Base-by-base conservation (phyloP, 176 grass and related monocot species). In the Aegilops speltoides region DNA sequence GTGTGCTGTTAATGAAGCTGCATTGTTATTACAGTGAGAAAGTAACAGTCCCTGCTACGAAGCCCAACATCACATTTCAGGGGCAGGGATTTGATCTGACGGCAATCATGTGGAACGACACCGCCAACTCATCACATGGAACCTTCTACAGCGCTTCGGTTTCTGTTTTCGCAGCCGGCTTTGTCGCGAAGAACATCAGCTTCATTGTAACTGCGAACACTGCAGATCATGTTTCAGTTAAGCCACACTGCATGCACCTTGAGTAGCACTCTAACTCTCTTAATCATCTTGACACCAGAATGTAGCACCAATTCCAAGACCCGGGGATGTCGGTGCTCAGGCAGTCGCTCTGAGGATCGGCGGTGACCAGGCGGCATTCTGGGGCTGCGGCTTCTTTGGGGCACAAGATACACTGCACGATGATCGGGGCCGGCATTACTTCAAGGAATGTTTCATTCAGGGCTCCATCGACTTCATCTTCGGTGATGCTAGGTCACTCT, bases 361-460 rank as follows among this genome's bases (percentile, higher is more conserved):
- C 0, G 89, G 85, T 8, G 93, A 98, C 83, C 87, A 90, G 45
- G 89, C 93, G 1, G 93, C 91, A 0, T 98, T 95, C 81, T 98
- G 93, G 95, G 95, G 95, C 5, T 95, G 95, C 0, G 93, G 89
- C 20, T 98, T 95, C 71, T 98, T 98, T 10, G 95, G 95, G 14
- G 93, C 95, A 0, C 95, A 98, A 81, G 95, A 98, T 23, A 95
- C 95, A 4, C 89, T 98, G 31, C 95, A 95, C n/a, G 95, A 98
- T 3, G 95, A 95, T 24, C 54, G 61, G 22, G 93, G 91, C 60
- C 84, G 83, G 15, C 95, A 98, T 78, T 98, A 95, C 84, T 95
- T 92, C 69, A 98, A 95, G 77, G 95, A 98, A 71, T 98, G 93
- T 32, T 93, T 89, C 70, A 86, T 98, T 50, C 91, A 98, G 82